Conservation (phyloP, 1,139 yeast genomes). For the Debaryomycetaceae sp. region DNA sequence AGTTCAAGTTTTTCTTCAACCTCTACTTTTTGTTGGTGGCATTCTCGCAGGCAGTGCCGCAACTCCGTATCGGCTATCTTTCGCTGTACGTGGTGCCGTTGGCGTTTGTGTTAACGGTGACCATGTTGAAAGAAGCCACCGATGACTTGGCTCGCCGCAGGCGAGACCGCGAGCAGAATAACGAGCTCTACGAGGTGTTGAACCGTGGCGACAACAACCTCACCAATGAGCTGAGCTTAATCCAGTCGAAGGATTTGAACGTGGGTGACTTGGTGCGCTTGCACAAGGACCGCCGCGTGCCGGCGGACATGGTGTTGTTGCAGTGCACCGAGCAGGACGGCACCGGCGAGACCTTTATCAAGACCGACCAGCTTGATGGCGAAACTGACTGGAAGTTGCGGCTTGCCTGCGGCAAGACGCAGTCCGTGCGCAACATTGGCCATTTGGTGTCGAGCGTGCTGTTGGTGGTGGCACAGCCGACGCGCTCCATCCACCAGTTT, state of each 20-base stretch:
- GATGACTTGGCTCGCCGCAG: slow-evolving; percentile 90
- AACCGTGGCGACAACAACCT: slow-evolving; percentile 25
- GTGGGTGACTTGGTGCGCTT: slow-evolving; percentile 87
- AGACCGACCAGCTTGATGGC: slow-evolving; percentile 97
- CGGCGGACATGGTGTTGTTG: slow-evolving; percentile 85
- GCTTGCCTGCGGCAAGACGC: slow-evolving; percentile 72
- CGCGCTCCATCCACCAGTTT: slow-evolving; percentile 77
- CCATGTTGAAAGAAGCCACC: slow-evolving; percentile 93
- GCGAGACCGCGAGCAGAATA: slow-evolving; percentile 85
- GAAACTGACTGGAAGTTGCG: slow-evolving; percentile 98
- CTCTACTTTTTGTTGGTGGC: slow-evolving; percentile 90
- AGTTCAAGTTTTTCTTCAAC: slow-evolving; percentile 94
- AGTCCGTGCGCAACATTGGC: slow-evolving; percentile 41
- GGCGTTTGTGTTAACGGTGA: slow-evolving; percentile 85
- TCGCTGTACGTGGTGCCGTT: slow-evolving; percentile 92
- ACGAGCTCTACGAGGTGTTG: slow-evolving; percentile 73
- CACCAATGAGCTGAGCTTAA: slow-evolving; percentile 28
- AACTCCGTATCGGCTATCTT: slow-evolving; percentile 84
- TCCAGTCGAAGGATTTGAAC: slow-evolving; percentile 61
- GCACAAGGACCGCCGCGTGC: slow-evolving; percentile 80
- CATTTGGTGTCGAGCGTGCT: slow-evolving; percentile 37
- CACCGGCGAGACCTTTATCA: slow-evolving; percentile 85
- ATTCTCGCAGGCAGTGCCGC: slow-evolving; percentile 89
- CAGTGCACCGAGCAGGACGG: slow-evolving; percentile 69
- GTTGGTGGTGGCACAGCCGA: slow-evolving; percentile 71